phyloP scores from a whole-genome alignment of 1,139 yeast species.

The Sporopachydermia cereana region DNA sequence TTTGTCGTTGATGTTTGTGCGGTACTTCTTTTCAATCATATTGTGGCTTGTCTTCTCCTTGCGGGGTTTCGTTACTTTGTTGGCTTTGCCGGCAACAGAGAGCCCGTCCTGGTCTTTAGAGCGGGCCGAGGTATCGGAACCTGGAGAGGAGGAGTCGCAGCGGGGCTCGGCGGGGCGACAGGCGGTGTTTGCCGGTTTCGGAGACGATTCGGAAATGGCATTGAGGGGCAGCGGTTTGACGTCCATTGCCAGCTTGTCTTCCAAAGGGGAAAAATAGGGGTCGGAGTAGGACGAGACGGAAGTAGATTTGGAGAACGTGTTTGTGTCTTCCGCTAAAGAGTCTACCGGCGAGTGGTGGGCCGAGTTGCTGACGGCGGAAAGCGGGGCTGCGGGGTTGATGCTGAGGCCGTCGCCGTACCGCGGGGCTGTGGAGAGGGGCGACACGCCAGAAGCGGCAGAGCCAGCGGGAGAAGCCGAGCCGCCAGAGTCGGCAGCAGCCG shows the following conservation, averaged over 20 bases:
- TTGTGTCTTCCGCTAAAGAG: not conserved
- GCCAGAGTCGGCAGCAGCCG: not conserved
- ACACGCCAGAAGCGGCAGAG: not conserved
- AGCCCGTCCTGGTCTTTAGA: not conserved
- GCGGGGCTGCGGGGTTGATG: not conserved
- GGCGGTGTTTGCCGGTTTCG: too few species aligned
- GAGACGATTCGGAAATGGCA: conserved; percentile 1
- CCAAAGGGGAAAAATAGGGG: conserved; percentile 4
- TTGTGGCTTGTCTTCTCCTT: conserved; percentile 59
- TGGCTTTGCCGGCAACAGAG: not conserved
- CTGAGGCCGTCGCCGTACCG: not conserved
- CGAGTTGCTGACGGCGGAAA: not conserved
- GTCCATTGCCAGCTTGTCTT: not conserved
- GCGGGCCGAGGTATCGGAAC: not conserved
- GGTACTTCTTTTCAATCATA: conserved; percentile 67
- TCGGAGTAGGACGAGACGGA: conserved; percentile 3
- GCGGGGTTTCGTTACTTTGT: conserved; percentile 9
- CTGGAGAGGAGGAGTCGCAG: conserved; percentile 1
- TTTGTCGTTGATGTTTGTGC: conserved; percentile 67
- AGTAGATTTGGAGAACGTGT: conserved; percentile 4
- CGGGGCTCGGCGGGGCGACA: not conserved
- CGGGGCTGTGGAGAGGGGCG: not conserved
- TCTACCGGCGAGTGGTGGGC: not conserved
- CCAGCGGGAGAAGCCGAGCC: not conserved
- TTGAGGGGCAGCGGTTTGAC: not conserved